phyloP scores from a whole-genome alignment of 768 basidiomycete species.

The Lyophyllum decastes region DNA sequence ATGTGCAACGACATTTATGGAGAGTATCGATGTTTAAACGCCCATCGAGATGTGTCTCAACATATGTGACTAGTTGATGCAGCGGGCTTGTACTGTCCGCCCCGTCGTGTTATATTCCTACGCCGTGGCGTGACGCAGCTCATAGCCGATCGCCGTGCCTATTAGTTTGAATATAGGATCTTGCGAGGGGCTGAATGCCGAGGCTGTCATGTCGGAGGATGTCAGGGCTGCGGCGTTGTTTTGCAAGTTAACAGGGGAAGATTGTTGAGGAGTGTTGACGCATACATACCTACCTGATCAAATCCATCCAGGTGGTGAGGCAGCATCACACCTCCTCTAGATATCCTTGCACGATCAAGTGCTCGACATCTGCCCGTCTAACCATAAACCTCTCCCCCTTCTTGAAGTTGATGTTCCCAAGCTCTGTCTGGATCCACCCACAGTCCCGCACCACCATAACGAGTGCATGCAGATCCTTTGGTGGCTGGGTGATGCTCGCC shows the following conservation, averaged over 20 bases:
- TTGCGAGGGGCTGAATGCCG: background rate
- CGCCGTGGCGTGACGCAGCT: too few species aligned
- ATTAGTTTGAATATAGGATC: too few species aligned
- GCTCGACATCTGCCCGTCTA: conserved; percentile 86
- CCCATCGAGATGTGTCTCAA: too few species aligned
- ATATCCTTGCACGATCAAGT: conserved; percentile 91
- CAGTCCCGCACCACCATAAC: conserved; percentile 89
- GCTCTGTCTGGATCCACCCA: conserved; percentile 89
- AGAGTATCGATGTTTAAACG: too few species aligned
- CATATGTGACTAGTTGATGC: too few species aligned
- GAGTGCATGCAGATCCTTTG: conserved; percentile 86
- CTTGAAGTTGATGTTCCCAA: conserved; percentile 87
- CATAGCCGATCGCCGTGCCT: too few species aligned
- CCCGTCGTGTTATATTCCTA: too few species aligned
- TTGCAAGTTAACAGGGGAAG: background rate
- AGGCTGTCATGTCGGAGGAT: background rate
- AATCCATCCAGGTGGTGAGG: background rate
- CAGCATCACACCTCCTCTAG: conserved; percentile 72
- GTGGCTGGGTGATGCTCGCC: conserved; percentile 78
- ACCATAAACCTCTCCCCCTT: conserved; percentile 92
- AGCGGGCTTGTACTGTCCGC: too few species aligned
- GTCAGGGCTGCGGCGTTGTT: background rate
- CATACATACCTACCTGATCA: background rate
- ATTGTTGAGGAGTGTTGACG: background rate
- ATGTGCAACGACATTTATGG: too few species aligned